phyloP scores from a whole-genome alignment of 2,329 filamentous ascomycete genomes.

The Diaporthe nobilis region DNA sequence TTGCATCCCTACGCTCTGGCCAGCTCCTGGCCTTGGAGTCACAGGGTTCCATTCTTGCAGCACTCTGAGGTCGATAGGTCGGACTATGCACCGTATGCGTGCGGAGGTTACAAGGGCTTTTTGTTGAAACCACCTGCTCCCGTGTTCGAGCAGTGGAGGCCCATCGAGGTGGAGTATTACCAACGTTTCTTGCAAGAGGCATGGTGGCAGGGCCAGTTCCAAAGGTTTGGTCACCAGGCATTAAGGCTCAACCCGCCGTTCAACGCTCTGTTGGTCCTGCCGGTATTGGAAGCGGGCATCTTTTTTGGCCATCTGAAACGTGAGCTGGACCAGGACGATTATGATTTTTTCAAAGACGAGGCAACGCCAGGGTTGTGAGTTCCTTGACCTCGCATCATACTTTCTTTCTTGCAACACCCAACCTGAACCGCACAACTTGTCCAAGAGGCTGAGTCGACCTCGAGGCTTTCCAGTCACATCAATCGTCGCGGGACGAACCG shows the following conservation, averaged over 20 bases:
- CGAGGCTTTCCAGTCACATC: neutral
- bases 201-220: neutral
- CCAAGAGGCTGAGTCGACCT: neutral
- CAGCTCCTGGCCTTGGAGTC: neutral
- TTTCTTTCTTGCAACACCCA: neutral
- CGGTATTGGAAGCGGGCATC: fast-evolving
- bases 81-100: neutral
- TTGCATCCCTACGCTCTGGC: neutral
- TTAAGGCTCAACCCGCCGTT: neutral
- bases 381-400: too few species aligned
- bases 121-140: slow-evolving; percentile 4
- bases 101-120: neutral
- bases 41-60: neutral
- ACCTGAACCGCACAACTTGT: neutral
- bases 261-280: neutral
- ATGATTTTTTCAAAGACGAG: fast-evolving
- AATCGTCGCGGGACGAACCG: neutral
- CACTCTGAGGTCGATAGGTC: neutral
- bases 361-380: neutral
- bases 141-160: neutral
- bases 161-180: neutral
- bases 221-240: neutral
- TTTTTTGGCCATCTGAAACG: fast-evolving
- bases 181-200: neutral
- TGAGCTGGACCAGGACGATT: neutral